Percentiles rank a stretch among this genome's conserved stretches.
Conservation (phyloP, 1,139 yeast genomes). For the Kodamaea plutei region DNA sequence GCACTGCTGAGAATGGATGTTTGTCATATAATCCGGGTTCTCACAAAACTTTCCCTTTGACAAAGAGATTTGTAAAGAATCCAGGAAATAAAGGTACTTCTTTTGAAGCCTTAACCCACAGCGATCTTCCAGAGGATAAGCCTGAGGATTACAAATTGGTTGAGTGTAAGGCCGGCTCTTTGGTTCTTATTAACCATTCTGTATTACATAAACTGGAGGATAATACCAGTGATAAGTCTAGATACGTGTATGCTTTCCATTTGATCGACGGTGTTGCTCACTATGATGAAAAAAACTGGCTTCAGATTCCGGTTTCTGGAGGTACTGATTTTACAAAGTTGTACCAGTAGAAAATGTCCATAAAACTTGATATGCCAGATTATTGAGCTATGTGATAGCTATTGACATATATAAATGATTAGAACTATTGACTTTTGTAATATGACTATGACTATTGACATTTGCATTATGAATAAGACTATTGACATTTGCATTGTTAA, state of each 20-base stretch:
- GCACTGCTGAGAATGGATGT: constrained; percentile 66
- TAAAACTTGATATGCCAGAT: too few relatives aligned
- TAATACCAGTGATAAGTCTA: constrained; percentile 51
- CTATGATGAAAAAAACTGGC: constrained; percentile 68
- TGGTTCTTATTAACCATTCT: constrained; percentile 65
- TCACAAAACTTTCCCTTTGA: constrained; percentile 54
- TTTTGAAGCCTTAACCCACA: constrained; percentile 31
- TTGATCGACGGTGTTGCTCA: constrained; percentile 60
- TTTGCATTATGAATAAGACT: too few relatives aligned
- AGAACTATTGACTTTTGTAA: too few relatives aligned
- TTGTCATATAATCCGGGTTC: constrained; percentile 72
- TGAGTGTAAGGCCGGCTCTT: constrained; percentile 68
- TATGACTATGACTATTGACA: too few relatives aligned
- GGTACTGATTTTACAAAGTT: constrained; percentile 57
- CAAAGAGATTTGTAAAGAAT: constrained; percentile 62
- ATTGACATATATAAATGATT: too few relatives aligned
- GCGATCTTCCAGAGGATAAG: constrained; percentile 18
- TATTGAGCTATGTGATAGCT: too few relatives aligned
- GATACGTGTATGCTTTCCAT: constrained; percentile 80
- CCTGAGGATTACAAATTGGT: constrained; percentile 44
- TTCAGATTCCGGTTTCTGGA: constrained; percentile 67
- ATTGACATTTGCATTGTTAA: too few relatives aligned
- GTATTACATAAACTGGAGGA: constrained; percentile 69
- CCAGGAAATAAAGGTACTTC: constrained; percentile 50
- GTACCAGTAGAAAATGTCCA: constrained; percentile 16